These are phyloP conservation scores for Lophiotrema nucula DNA, from an alignment of 495 filamentous ascomycete species.

Conservation along the genomic window DNA sequence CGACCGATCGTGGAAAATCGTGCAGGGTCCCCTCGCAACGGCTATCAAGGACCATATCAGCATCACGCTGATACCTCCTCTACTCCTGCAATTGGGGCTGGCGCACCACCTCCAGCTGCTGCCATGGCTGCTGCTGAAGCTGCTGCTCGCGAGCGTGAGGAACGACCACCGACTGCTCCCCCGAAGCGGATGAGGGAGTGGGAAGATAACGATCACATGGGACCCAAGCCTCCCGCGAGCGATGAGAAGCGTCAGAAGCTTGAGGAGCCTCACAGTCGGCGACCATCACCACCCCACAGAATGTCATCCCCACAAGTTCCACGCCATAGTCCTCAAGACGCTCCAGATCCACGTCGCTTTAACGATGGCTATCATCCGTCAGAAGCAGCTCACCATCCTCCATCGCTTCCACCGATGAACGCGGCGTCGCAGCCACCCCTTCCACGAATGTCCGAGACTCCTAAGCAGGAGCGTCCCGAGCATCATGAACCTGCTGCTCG, in stretches of 20 bases:
- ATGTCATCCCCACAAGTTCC: conserved; percentile 45
- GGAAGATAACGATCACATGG: conserved; percentile 73
- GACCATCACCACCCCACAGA: conserved; percentile 24
- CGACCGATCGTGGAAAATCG: conserved; percentile 83
- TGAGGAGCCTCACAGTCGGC: conserved; percentile 72
- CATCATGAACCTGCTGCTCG: conserved; percentile 74
- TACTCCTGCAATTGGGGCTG: conserved; percentile 69
- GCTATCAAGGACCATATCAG: conserved; percentile 76
- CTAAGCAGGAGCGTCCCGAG: conserved; percentile 34
- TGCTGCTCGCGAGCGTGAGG: conserved; percentile 77
- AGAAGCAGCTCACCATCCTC: conserved; percentile 84
- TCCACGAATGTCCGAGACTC: conserved; percentile 31
- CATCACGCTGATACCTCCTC: conserved; percentile 66
- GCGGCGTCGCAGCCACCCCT: conserved; percentile 15
- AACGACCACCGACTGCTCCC: conserved; percentile 68
- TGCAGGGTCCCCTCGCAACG: conserved; percentile 77
- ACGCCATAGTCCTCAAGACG: conserved; percentile 77
- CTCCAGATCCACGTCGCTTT: conserved; percentile 60
- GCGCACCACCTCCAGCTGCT: conserved; percentile 70
- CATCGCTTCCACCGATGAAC: conserved; percentile 61
- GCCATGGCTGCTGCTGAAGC: conserved; percentile 73
- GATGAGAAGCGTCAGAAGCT: conserved; percentile 84
- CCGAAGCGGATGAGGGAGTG: conserved; percentile 87
- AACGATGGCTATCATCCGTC: conserved; percentile 85
- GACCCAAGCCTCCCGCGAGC: conserved; percentile 78